Evolutionary conservation across 441 rosid genomes (phyloP), one percentile per base, ranked within the genome.

Genomic region (Croton laevigatus): DNA sequence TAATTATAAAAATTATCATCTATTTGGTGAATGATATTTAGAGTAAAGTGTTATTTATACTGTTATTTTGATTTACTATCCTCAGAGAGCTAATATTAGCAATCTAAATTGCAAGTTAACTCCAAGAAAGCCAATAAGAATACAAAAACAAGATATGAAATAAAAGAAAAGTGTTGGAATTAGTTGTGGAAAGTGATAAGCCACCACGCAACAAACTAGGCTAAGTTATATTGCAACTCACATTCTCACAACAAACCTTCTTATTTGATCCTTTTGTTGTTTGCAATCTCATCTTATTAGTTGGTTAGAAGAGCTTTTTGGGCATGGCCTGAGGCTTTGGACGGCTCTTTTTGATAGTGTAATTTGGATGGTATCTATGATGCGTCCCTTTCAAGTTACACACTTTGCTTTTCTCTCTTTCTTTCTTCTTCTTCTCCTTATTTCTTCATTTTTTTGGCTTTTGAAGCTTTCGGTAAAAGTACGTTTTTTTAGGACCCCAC

Each of bases 341-440:
- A 51, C 60, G 16, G 23, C 59, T 17, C 44, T 40, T 59, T 60
- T 27, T 1, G 32, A 27, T 27, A 27, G 32, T 27, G 32, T 27
- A 27, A 27, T 27, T 1, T 27, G 32, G 66, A 32, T 53, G 34
- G 17, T 14, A 14, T 52, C 22, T 38, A 8, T 6, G 6, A 48
- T 34, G 20, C 65, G 69, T 73, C 58, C 64, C 74, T 77, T 73
- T 54, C 32, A 69, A 70, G 72, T 27, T 12, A 78, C 17, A 40
- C 69, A 53, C 68, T 66, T n/a, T n/a, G n/a, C n/a, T n/a, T n/a
- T n/a, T n/a, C n/a, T n/a, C n/a, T n/a, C n/a, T n/a, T n/a, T n/a
- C n/a, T n/a, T n/a, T n/a, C n/a, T 63, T 11, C 53, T 12, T 40
- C 32, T 53, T 38, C 4, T 11, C 42, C 32, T 65, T 66, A 1